These are phyloP conservation scores for Daldinia grandis DNA, from an alignment of 495 filamentous ascomycete species.

Conservation along the genomic window DNA sequence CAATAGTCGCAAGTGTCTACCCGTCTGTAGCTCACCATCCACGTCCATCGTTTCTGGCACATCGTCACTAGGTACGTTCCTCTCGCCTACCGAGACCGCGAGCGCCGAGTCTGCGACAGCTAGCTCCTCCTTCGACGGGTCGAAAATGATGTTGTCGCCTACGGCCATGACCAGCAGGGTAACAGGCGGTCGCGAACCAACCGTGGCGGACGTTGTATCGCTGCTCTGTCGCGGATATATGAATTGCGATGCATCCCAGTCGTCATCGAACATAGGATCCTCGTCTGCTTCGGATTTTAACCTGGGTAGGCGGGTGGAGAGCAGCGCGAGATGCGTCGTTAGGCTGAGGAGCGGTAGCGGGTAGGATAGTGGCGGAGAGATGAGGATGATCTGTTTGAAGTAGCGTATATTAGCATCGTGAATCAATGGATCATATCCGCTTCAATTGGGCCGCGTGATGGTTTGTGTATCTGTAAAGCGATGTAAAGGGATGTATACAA, in stretches of 20 bases:
- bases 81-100: constrained; percentile 73
- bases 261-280: constrained; percentile 97
- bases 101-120: constrained; percentile 88
- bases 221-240: constrained; percentile 70
- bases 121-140: constrained; percentile 88
- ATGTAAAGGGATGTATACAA: neutral
- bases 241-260: constrained; percentile 84
- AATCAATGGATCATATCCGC: constrained; percentile 23
- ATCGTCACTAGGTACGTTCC: neutral
- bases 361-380: constrained; percentile 90
- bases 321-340: constrained; percentile 94
- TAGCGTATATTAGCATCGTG: neutral
- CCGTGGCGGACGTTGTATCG: neutral
- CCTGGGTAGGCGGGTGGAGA: constrained; percentile 82
- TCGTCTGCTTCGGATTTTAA: constrained; percentile 87
- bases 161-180: constrained; percentile 90
- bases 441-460: neutral
- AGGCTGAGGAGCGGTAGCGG: constrained; percentile 91
- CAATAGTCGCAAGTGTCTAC: constrained; percentile 54
- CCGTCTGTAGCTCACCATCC: constrained; percentile 37
- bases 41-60: constrained; percentile 34
- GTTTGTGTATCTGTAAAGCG: neutral
- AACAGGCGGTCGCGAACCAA: constrained; percentile 70
- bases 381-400: constrained; percentile 77
- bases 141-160: constrained; percentile 89